Evolutionary conservation across 2,329 filamentous ascomycete genomes (phyloP).

Genomic region (Sordariomycetes sp.): DNA sequence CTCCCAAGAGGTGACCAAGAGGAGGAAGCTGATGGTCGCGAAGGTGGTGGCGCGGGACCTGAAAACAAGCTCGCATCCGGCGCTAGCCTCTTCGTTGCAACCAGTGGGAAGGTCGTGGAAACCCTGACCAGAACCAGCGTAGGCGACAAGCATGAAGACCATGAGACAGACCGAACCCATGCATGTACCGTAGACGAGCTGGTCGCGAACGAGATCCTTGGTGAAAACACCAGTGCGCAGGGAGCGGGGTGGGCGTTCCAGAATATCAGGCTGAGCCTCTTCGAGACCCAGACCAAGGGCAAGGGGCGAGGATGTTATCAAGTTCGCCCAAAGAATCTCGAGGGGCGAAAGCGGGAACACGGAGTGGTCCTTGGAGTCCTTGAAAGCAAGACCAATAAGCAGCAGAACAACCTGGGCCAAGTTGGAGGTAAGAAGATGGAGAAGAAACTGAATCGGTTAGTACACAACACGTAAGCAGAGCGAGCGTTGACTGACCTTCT

Average conservation of each 20-base stretch:
- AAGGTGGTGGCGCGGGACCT: constrained; percentile 60
- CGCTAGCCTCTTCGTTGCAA: constrained; percentile 47
- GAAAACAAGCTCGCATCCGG: constrained; percentile 47
- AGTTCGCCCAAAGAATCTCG: constrained; percentile 70
- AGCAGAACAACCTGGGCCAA: constrained; percentile 61
- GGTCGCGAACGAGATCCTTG: constrained; percentile 54
- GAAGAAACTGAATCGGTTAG: constrained; percentile 33
- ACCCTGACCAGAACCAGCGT: constrained; percentile 33
- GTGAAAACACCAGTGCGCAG: constrained; percentile 55
- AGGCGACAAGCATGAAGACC: constrained; percentile 52
- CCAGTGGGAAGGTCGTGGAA: constrained; percentile 38
- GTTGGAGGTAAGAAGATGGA: constrained; percentile 62
- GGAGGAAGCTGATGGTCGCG: constrained; percentile 57
- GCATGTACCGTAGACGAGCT: constrained; percentile 55
- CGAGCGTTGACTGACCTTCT: constrained; percentile 58
- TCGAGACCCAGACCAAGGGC: constrained; percentile 67
- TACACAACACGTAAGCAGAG: too few species aligned
- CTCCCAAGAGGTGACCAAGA: constrained; percentile 64
- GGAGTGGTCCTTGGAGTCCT: constrained; percentile 47
- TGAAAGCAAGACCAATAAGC: constrained; percentile 60
- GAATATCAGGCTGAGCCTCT: constrained; percentile 57
- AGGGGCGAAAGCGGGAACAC: constrained; percentile 65
- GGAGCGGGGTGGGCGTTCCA: constrained; percentile 55
- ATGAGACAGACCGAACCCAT: constrained; percentile 55
- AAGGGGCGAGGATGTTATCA: constrained; percentile 62